phyloP scores from a whole-genome alignment of 75 land plant genomes.

The Ceratopteris richardii region DNA sequence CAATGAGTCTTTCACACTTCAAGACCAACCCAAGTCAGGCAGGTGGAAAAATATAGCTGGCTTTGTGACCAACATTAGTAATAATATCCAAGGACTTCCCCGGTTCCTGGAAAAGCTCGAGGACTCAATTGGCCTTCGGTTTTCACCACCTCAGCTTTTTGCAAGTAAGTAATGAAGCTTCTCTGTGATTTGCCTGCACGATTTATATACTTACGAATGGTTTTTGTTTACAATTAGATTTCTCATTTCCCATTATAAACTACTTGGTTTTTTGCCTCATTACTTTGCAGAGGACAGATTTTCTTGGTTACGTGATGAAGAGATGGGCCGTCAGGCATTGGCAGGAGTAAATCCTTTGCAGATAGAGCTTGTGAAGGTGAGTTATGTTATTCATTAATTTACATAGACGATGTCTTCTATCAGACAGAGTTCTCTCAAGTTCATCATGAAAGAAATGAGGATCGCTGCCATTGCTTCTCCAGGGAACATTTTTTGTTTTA shows the following conservation, averaged over 20 bases:
- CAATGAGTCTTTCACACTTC: constrained; percentile 44
- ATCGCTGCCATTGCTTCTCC: no score
- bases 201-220: no score
- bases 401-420: no score
- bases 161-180: background rate
- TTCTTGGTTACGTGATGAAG: constrained; percentile 80
- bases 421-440: no score
- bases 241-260: no score
- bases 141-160: background rate
- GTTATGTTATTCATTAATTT: no score
- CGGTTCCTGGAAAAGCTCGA: constrained; percentile 2
- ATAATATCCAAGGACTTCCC: background rate
- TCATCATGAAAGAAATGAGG: no score
- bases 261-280: no score
- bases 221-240: no score
- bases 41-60: background rate
- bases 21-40: background rate
- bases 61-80: background rate
- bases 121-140: background rate
- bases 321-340: constrained; percentile 66
- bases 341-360: constrained; percentile 81
- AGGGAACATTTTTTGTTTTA: no score
- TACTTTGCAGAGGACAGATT: constrained; percentile 33
- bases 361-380: constrained; percentile 58
- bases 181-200: no score